Evolutionary conservation across 768 basidiomycete species (phyloP), one percentile per base, ranked within the genome.

Genomic region (Leccinum obscurum): DNA sequence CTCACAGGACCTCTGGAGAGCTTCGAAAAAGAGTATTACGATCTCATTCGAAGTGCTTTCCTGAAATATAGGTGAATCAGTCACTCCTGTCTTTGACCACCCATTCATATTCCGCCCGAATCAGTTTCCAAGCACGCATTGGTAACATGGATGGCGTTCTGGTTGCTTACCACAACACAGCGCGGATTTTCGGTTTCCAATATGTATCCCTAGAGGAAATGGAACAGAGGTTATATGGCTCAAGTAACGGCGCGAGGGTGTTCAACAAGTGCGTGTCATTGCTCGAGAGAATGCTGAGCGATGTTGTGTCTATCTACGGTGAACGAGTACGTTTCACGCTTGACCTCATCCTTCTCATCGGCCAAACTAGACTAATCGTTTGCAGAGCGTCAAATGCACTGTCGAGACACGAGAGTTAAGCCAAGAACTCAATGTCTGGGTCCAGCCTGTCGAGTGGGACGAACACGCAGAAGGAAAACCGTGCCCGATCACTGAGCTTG

Each of bases 111-210:
- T 0, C 22, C 6, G 28, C 6, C 28, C 15, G 15, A 5, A 46
- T 22, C 61, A 94, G 92, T 64, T 89, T 98, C 77, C 96, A 99
- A 80, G 95, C 85, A 2, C 88, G 96, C 5, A 98, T 99, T 62
- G 96, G 96, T 9, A 86, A 89, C 69, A 98, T 98, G 96, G 95
- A 97, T 68, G 96, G 96, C 15, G 89, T 98, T 8, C 80, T 94
- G 60, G 85, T 93, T 41, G 87, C 92, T 22, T 93, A 91, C 68
- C 92, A 93, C 69, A 97, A 96, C 62, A 95, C 92, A 1, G 84
- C 85, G 7, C 82, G 83, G 17, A 83, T 97, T 54, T 94, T 94
- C 66, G 96, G 96, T 1, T 98, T 98, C 79, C 93, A 98, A 72
- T 99, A 98, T 69, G 75, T 96, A 32, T 83, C 94, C 1, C 75